Percentiles rank a stretch among this genome's conserved stretches.
Conservation (phyloP, 805 yeast species). For the Ogataea methylovora region DNA sequence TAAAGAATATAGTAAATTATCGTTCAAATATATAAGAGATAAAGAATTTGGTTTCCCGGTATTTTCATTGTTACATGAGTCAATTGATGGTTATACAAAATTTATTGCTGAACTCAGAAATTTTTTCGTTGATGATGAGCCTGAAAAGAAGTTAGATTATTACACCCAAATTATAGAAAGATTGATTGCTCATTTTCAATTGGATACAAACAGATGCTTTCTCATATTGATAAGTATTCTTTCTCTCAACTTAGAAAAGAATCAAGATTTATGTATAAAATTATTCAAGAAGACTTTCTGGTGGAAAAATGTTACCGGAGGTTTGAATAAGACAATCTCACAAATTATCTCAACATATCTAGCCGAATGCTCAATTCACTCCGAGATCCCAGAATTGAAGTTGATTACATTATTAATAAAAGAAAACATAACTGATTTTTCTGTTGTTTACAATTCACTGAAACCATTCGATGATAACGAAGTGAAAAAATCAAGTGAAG, state of each 20-base stretch:
- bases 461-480: conserved; percentile 36
- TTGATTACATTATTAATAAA: conserved; percentile 52
- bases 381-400: conserved; percentile 12
- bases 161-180: conserved; percentile 42
- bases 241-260: conserved; percentile 33
- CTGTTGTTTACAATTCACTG: conserved; percentile 49
- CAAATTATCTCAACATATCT: not conserved
- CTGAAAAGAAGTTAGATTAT: conserved; percentile 32
- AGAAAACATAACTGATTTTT: conserved; percentile 58
- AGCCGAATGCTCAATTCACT: not conserved
- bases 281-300: conserved; percentile 50
- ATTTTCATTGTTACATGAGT: conserved; percentile 65
- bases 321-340: conserved; percentile 1
- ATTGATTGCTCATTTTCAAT: conserved; percentile 64
- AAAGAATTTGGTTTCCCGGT: conserved; percentile 21
- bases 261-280: conserved; percentile 38
- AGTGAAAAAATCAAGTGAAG: conserved; percentile 34
- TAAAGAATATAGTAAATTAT: conserved; percentile 20
- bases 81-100: conserved; percentile 70
- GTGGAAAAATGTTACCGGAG: conserved; percentile 36
- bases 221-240: conserved; percentile 54
- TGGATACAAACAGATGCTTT: conserved; percentile 67
- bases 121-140: conserved; percentile 33
- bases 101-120: conserved; percentile 41
- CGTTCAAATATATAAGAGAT: conserved; percentile 22